Percentiles rank a stretch among this genome's conserved stretches.
Evolutionary conservation across 2,329 filamentous ascomycete genomes (phyloP).

Genomic region (Trichoderma lentiforme): DNA sequence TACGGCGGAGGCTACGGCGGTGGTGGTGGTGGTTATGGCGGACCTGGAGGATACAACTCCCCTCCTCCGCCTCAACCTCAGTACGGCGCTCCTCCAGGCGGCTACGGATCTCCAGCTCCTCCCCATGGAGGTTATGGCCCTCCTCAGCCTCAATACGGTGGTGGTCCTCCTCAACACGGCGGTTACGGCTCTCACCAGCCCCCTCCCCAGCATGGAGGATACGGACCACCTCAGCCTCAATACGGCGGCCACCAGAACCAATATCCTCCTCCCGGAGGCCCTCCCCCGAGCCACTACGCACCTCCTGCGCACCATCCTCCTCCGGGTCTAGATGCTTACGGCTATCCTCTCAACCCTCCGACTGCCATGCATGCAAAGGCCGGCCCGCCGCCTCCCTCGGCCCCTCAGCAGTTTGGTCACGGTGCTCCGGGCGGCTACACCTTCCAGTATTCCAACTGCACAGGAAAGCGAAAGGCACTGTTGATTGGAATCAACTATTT

Average conservation of each 20-base stretch:
- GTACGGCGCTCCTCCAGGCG: conserved; percentile 20
- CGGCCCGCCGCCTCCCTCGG: conserved; percentile 45
- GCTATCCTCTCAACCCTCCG: conserved; percentile 38
- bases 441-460: conserved; percentile 75
- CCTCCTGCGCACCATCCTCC: conserved; percentile 41
- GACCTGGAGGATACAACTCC: conserved; percentile 25
- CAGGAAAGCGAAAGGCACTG: conserved; percentile 68
- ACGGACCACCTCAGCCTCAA: conserved; percentile 20
- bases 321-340: conserved; percentile 43
- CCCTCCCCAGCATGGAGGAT: conserved; percentile 25
- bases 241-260: conserved; percentile 22
- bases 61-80: conserved; percentile 24
- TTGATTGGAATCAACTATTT: conserved; percentile 82
- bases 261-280: conserved; percentile 23
- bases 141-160: conserved; percentile 25
- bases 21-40: conserved; percentile 22
- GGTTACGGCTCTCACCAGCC: conserved; percentile 24
- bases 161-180: conserved; percentile 29
- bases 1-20: conserved; percentile 23
- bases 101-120: conserved; percentile 25
- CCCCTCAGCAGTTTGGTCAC: conserved; percentile 59
- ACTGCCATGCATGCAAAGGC: conserved; percentile 29
- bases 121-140: conserved; percentile 22
- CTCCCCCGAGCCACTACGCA: conserved; percentile 21
- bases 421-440: conserved; percentile 66